Conservation (phyloP, 2,329 filamentous ascomycete genomes). For the Ophiosphaerella narmari region DNA sequence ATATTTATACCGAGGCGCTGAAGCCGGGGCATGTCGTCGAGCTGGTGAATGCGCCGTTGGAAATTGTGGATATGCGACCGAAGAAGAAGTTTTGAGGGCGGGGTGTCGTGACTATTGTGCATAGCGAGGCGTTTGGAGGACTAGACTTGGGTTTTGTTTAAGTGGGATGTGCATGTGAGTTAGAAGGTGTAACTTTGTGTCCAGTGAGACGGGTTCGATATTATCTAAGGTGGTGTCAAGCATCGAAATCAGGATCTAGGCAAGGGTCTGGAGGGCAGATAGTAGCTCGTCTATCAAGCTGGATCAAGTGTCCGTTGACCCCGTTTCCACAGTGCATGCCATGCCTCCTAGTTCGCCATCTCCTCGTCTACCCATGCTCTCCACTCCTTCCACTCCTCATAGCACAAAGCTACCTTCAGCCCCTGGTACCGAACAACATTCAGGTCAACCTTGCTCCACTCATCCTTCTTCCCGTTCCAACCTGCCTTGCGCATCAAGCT, state of each 20-base stretch:
- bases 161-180: too few species aligned
- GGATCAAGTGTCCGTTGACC: too few species aligned
- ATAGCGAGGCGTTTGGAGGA: slow-evolving; percentile 16
- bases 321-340: neutral
- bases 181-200: neutral
- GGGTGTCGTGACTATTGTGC: neutral
- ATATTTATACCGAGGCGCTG: slow-evolving; percentile 77
- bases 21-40: slow-evolving; percentile 64
- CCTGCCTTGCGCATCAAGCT: slow-evolving; percentile 95
- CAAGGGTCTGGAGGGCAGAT: too few species aligned
- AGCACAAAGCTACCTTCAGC: slow-evolving; percentile 72
- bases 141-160: neutral
- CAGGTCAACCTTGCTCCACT: slow-evolving; percentile 80
- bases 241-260: too few species aligned
- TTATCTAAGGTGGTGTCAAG: too few species aligned
- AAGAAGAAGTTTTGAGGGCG: slow-evolving; percentile 23
- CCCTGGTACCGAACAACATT: slow-evolving; percentile 86
- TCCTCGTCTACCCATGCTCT: slow-evolving; percentile 67
- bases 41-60: slow-evolving; percentile 61
- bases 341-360: slow-evolving; percentile 14
- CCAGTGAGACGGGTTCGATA: neutral
- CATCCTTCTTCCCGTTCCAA: slow-evolving; percentile 70
- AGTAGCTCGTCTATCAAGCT: too few species aligned
- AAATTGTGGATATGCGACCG: slow-evolving; percentile 65
- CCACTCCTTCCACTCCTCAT: slow-evolving; percentile 79